Base-by-base conservation (phyloP, 768 basidiomycete species). In the Thelephora aurantiotincta region DNA sequence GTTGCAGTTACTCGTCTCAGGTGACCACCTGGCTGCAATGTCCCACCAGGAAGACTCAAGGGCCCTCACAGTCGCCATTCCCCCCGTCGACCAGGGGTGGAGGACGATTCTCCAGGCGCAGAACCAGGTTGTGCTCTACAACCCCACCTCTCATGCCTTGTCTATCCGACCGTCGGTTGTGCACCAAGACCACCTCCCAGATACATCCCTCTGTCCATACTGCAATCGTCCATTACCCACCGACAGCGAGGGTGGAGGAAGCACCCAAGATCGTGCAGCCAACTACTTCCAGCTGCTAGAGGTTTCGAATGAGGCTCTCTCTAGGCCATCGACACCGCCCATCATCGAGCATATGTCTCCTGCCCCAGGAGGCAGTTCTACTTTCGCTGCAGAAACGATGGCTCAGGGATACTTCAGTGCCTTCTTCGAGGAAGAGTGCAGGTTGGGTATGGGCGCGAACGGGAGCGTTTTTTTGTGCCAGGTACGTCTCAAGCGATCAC, bases 381-480 rank as follows among this genome's bases (percentile, higher is more conserved):
- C 74, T 1, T 87, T 88, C 62, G 68, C 77, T 2, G 71, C 76
- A 2, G 80, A 82, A 45, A 70, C 73, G 30, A 84, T 89, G 83
- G 89, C 90, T 0, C 82, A 91, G 46, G 92, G 92, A 0, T 97
- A 97, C 60, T 94, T 93, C 65, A 77, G 82, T 54, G 73, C 87
- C 0, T 98, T 94, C 68, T 98, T 98, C 58, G 77, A 81, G 49
- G 92, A 96, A 57, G 89, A 93, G 54, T 78, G 73, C 51, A 75
- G 81, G 50, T 69, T 98, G 5, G 93, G 93, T 0, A 93, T 96
- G 88, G 93, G 93, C 37, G 92, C 92, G 0, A 90, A 91, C 56
- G 93, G 94, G 1, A 83, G 73, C 20, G 93, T 98, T 1, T 96
- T 71, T 59, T 68, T 94, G 2, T 93, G 89, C 55, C 85, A 87